Evolutionary conservation across 495 filamentous ascomycete genomes (phyloP).

Genomic region (Aspergillus ostianus): DNA sequence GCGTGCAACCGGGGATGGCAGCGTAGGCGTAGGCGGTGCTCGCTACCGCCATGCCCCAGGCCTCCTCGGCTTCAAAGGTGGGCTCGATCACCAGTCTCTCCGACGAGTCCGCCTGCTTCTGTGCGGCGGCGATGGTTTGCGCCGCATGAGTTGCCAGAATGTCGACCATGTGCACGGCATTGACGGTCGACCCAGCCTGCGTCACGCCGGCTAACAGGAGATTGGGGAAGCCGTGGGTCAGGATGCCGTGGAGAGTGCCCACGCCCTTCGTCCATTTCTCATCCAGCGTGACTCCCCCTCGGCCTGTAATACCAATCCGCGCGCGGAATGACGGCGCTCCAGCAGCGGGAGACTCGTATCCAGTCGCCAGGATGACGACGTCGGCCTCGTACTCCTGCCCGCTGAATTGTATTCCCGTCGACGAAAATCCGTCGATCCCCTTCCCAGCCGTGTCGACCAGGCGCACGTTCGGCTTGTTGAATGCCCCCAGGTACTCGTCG

Average conservation of each 20-base stretch:
- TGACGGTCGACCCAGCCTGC: conserved; percentile 38
- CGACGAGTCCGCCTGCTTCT: conserved; percentile 20
- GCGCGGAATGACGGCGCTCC: not conserved
- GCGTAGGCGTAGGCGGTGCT: conserved; percentile 36
- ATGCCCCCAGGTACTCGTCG: conserved; percentile 29
- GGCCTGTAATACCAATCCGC: conserved; percentile 2
- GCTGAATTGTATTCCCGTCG: conserved; percentile 23
- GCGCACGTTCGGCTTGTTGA: conserved; percentile 29
- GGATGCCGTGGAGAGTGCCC: conserved; percentile 20
- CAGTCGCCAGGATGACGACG: conserved; percentile 36
- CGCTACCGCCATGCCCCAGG: conserved; percentile 45
- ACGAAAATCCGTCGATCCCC: conserved; percentile 21
- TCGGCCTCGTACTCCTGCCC: conserved; percentile 36
- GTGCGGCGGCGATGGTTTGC: conserved; percentile 45
- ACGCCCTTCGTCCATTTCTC: conserved; percentile 40
- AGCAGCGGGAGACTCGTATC: conserved; percentile 39
- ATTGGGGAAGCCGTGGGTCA: conserved; percentile 50
- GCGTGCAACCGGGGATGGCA: conserved; percentile 49
- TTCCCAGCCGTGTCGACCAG: conserved; percentile 33
- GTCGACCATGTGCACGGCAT: conserved; percentile 44
- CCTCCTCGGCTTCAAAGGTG: conserved; percentile 39
- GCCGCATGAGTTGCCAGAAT: conserved; percentile 36
- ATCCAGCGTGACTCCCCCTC: conserved; percentile 35
- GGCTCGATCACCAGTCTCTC: conserved; percentile 38
- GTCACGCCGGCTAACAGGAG: conserved; percentile 44